phyloP scores from a whole-genome alignment of 2,329 filamentous ascomycete genomes.

The Alternaria metachromatica region DNA sequence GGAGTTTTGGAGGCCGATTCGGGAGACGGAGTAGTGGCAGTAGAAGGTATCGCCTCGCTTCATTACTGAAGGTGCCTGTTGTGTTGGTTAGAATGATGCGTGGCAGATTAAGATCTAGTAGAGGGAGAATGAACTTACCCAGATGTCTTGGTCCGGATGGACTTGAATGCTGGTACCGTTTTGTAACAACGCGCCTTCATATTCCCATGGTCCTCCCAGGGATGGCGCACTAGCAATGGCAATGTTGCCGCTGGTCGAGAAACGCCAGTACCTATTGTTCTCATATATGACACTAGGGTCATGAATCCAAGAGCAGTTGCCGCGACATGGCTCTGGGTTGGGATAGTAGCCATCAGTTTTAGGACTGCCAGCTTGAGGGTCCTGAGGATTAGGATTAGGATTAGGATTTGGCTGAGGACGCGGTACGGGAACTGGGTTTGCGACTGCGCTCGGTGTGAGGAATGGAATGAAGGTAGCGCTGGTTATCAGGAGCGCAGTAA shows the following conservation, averaged over 20 bases:
- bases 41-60: constrained; percentile 64
- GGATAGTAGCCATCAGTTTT: constrained; percentile 20
- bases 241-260: constrained; percentile 57
- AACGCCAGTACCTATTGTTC: constrained; percentile 58
- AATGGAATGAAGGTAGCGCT: constrained; percentile 22
- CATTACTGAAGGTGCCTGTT: constrained; percentile 66
- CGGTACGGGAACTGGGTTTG: background rate
- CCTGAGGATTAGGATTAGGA: background rate
- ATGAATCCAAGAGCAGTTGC: constrained; percentile 51
- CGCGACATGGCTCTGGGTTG: constrained; percentile 47
- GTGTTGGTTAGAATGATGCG: background rate
- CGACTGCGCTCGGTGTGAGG: constrained; percentile 5
- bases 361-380: constrained; percentile 1
- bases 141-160: constrained; percentile 53
- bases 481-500: constrained; percentile 15
- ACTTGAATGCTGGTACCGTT: constrained; percentile 52
- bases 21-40: constrained; percentile 67
- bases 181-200: constrained; percentile 52
- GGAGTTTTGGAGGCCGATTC: constrained; percentile 64
- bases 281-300: constrained; percentile 56
- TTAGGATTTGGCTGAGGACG: background rate
- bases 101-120: background rate
- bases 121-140: constrained; percentile 42
- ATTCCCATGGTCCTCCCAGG: constrained; percentile 57
- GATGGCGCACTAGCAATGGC: constrained; percentile 53